A percentile compares a stretch with the other conserved stretches of the same genome.
These are phyloP conservation scores for Stemphylium vesicarium DNA, from an alignment of 2,329 filamentous ascomycete genomes.

Conservation along the genomic window DNA sequence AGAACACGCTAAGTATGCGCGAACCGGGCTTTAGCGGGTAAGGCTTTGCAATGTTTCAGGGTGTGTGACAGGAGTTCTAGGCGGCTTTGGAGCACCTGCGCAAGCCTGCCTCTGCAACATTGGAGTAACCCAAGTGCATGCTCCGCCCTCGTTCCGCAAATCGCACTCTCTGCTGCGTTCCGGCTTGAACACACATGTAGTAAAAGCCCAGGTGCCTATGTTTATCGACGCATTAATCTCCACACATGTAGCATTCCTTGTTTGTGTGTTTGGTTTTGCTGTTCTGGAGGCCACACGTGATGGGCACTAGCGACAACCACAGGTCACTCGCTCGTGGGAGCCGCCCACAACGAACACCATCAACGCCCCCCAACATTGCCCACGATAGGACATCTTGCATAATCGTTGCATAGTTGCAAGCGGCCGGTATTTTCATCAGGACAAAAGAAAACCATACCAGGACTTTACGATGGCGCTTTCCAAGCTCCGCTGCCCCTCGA, in stretches of 20 bases:
- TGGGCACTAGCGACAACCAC: conserved; percentile 23
- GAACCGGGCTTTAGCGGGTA: conserved; percentile 27
- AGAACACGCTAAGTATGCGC: conserved; percentile 37
- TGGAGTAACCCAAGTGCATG: background rate
- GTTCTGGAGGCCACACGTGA: conserved; percentile 20
- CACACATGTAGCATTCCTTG: background rate
- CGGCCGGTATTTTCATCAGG: background rate
- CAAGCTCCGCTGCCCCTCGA: conserved; percentile 29
- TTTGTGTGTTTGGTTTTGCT: conserved; percentile 7
- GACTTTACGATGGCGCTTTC: conserved; percentile 9
- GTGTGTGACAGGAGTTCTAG: conserved; percentile 5
- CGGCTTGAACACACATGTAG: background rate
- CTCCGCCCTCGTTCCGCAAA: background rate
- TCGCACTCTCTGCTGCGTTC: background rate
- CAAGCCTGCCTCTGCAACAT: conserved; percentile 5
- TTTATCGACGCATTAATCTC: background rate
- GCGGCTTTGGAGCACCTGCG: conserved; percentile 2
- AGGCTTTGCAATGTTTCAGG: conserved; percentile 18
- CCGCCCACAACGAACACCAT: conserved; percentile 17
- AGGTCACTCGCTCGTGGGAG: conserved; percentile 17
- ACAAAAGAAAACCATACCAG: background rate
- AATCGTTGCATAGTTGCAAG: background rate
- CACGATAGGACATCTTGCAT: background rate
- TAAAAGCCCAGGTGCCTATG: background rate
- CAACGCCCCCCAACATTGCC: conserved; percentile 10